Evolutionary conservation across 257 asterid genomes (phyloP), one percentile per base, ranked within the genome.

Genomic region (Nicotiana noctiflora): DNA sequence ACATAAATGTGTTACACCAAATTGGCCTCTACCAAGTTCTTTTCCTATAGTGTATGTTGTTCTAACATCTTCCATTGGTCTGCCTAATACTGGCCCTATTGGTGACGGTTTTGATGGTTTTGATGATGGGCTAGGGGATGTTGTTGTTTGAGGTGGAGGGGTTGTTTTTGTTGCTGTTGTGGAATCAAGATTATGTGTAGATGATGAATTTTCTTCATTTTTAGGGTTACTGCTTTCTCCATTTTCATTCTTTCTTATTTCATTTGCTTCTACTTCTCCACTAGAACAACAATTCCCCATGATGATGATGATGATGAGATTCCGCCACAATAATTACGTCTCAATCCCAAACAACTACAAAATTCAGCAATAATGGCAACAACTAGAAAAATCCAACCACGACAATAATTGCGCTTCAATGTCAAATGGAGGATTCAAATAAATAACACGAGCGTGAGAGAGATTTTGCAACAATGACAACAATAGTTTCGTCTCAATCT

Each of bases 11-110:
- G 97, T 94, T 19, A 94, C 98, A 11, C 98, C 96, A 52, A 93
- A 91, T 49, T 92, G 98, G 1, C 98, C 98, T 21, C 97, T 91
- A 11, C 98, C 96, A 0, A 94, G 90, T 83, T 94, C 98, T 79
- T 94, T 94, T 27, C 98, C 98, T 56, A 94, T 90, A 34, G 88
- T 91, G 82, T 90, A 94, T 11, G 76, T 56, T 7, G 88, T 5
- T 5, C 86, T 82, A 18, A 92, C 84, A 76, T 94, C 97, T 81
- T 92, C 98, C 97, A 93, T 93, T 8, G 97, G 96, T 5, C 98
- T 89, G 21, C 92, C 90, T 18, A 93, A 84, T 7, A 93, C 97
- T 7, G 90, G 91, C 8, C 97, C 98, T 5, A 87, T 85, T 0
- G 92, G 89, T 21, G 87, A 64, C 1, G 68, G 61, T 82, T 92